Percentiles rank a stretch among this genome's conserved stretches.
Evolutionary conservation across 192 early-diverging fungal species (phyloP).

Genomic region (Entomortierella beljakovae): DNA sequence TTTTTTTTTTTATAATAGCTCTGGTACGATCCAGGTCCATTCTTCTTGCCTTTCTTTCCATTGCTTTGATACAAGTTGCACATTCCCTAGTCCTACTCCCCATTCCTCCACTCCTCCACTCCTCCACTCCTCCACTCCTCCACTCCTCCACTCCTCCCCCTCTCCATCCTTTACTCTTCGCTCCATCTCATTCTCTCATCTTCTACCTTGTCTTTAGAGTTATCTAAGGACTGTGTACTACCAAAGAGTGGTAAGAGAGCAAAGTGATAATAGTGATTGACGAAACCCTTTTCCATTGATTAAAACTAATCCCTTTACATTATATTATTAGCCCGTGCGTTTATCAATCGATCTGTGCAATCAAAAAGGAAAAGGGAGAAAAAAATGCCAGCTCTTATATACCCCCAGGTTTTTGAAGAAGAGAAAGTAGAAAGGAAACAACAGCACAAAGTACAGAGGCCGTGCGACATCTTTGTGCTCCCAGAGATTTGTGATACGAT

Average conservation of each 20-base stretch:
- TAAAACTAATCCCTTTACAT: not conserved
- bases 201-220: not conserved
- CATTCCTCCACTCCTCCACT: not conserved
- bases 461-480: conserved; percentile 9
- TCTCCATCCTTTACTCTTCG: not conserved
- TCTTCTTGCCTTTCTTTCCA: not conserved
- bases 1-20: conserved; percentile 2
- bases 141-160: not conserved
- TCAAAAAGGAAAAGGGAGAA: not conserved
- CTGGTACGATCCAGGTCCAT: not conserved
- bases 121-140: not conserved
- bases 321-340: conserved; percentile 14
- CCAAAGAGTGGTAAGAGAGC: not conserved
- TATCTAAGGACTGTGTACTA: not conserved
- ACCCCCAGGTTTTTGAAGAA: not conserved
- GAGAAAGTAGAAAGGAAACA: not conserved
- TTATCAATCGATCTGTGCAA: not conserved
- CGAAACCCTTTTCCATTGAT: not conserved
- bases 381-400: conserved; percentile 30
- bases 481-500: conserved; percentile 43
- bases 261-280: not conserved
- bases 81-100: conserved; percentile 8
- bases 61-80: too few relatives aligned
- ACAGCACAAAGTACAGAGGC: not conserved
- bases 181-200: not conserved